Evolutionary conservation across 1,284 basidiomycete genomes (phyloP), one percentile per base, ranked within the genome.

Genomic region (Boletus hoseneyae): DNA sequence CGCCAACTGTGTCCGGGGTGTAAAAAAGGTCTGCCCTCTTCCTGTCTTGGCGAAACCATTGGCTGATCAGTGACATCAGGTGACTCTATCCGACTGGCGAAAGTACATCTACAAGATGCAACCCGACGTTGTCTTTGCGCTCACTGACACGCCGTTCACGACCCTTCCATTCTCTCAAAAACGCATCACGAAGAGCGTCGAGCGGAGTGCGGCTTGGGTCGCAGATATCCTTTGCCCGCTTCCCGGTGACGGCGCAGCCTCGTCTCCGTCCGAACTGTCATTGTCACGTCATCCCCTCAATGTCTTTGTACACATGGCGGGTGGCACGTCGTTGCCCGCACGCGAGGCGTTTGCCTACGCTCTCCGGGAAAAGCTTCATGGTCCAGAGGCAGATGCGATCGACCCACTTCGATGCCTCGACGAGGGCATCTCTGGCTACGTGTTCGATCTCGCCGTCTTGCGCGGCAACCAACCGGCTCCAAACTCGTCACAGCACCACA

Each of bases 121-220:
- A 21, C 87, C 90, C 1, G 88, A 93, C 59, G 56, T 91, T 18
- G 77, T 87, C 11, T 72, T 89, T 50, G 82, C 89, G 0, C 72
- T 91, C 15, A 74, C 80, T 1, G 90, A 93, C 55, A 82, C 74
- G 0, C 85, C 87, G 0, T 79, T 79, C 60, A 85, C 83, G 0
- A 57, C 71, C 1, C 74, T 79, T 0, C 79, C 83, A 0, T 76
- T 82, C 54, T 87, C 83, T 4, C 85, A 88, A 60, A 90, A 86
- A 57, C 80, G 89, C 10, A 65, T 84, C 5, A 82, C 77, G 25
- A 92, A 90, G 62, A 84, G 82, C 61, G 74, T 91, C 45, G 82
- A 87, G 43, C 74, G 89, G 19, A 82, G 81, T 3, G 62, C 73
- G 6, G 65, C 72, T 1, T 92, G 88, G 88, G 67, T 90, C 0